phyloP scores from a whole-genome alignment of 257 asterid genomes.

The Lavandula angustifolia region DNA sequence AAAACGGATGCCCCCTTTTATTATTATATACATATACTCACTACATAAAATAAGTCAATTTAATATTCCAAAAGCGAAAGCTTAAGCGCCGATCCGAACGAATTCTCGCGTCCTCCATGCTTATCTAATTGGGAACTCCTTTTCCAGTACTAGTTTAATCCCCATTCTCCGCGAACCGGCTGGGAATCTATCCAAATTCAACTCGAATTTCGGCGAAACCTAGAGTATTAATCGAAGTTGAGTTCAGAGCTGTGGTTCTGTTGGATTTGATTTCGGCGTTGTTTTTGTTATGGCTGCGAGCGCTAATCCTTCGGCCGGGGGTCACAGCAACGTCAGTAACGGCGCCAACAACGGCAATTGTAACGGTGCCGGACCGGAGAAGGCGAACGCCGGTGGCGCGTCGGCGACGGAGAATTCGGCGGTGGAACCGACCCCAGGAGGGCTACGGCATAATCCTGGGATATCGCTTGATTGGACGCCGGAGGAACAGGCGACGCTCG shows the following conservation, averaged over 20 bases:
- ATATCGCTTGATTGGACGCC: slow-evolving; percentile 66
- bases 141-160: not conserved
- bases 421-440: slow-evolving; percentile 51
- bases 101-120: slow-evolving; percentile 28
- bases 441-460: slow-evolving; percentile 86
- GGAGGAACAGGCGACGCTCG: slow-evolving; percentile 78
- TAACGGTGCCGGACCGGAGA: slow-evolving; percentile 37
- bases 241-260: not conserved
- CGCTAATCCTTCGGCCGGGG: slow-evolving; percentile 67
- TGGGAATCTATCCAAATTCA: slow-evolving; percentile 17
- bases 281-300: slow-evolving; percentile 75
- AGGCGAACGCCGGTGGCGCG: slow-evolving; percentile 43
- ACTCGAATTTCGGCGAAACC: slow-evolving; percentile 9
- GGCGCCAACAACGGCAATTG: slow-evolving; percentile 31
- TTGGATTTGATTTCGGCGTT: slow-evolving; percentile 3
- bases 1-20: not conserved
- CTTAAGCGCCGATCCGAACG: slow-evolving; percentile 32
- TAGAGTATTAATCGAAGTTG: not conserved
- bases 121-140: slow-evolving; percentile 28
- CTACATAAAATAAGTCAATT: not conserved
- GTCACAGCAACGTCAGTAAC: slow-evolving; percentile 43
- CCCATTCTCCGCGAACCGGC: not conserved
- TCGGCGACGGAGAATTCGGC: slow-evolving; percentile 64
- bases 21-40: not conserved
- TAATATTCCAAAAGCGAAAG: slow-evolving; percentile 10